Evolutionary conservation across 1,139 yeast genomes (phyloP).

Genomic region (Sugiyamaella pinicola): DNA sequence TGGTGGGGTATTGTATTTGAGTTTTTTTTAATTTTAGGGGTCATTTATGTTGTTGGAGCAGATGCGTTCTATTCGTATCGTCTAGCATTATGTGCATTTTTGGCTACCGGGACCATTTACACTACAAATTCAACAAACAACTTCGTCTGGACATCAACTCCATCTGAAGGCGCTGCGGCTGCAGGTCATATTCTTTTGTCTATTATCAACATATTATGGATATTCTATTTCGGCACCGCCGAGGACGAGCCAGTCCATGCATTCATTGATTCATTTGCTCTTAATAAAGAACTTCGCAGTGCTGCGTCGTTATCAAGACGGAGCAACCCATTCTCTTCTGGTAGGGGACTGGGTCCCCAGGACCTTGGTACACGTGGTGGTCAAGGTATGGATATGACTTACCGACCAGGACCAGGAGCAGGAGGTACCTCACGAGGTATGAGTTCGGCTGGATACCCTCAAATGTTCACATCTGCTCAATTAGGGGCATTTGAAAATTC

Average conservation of each 20-base stretch:
- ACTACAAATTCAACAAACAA: slow-evolving; percentile 80
- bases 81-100: slow-evolving; percentile 55
- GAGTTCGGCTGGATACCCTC: slow-evolving; percentile 39
- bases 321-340: slow-evolving; percentile 27
- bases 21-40: slow-evolving; percentile 57
- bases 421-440: slow-evolving; percentile 11
- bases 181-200: slow-evolving; percentile 88
- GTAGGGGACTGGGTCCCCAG: slow-evolving; percentile 25
- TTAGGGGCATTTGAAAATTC: slow-evolving; percentile 63
- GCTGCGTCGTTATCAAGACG: slow-evolving; percentile 25
- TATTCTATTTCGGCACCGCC: slow-evolving; percentile 70
- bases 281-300: slow-evolving; percentile 28
- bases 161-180: slow-evolving; percentile 81
- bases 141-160: slow-evolving; percentile 63
- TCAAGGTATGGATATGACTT: slow-evolving; percentile 25
- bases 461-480: slow-evolving; percentile 56
- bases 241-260: slow-evolving; percentile 66
- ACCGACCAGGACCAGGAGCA: slow-evolving; percentile 20
- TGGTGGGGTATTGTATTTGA: slow-evolving; percentile 99
- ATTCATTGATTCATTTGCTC: slow-evolving; percentile 74
- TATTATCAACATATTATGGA: slow-evolving; percentile 74
- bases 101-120: slow-evolving; percentile 73
- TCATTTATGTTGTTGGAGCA: slow-evolving; percentile 63
- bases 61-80: slow-evolving; percentile 74
- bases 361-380: slow-evolving; percentile 17